phyloP scores from a whole-genome alignment of 306 rosid species.

The Ochetophila trinervis region DNA sequence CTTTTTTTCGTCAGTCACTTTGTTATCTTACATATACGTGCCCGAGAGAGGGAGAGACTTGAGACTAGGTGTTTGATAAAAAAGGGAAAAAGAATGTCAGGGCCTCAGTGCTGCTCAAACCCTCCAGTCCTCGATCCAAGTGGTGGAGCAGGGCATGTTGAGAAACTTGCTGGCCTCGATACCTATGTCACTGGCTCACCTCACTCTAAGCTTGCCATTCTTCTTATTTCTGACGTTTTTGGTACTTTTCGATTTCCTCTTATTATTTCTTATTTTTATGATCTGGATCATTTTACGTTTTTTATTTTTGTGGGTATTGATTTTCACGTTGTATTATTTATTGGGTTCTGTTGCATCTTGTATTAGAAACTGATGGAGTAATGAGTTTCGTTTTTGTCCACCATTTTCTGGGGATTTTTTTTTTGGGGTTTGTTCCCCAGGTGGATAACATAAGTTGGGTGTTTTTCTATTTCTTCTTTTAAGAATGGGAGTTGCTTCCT shows the following conservation, averaged over 20 bases:
- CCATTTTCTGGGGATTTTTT: no score
- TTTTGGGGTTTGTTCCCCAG: no score
- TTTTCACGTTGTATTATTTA: neutral
- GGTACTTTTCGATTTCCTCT: conserved; percentile 29
- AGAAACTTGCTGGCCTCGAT: conserved; percentile 37
- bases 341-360: neutral
- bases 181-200: conserved; percentile 52
- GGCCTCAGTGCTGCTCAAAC: conserved; percentile 67
- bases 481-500: no score
- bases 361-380: neutral
- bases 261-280: neutral
- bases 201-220: conserved; percentile 50
- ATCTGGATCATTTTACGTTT: neutral
- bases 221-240: conserved; percentile 49
- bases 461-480: no score
- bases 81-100: conserved; percentile 43
- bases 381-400: no score
- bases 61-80: neutral
- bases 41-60: neutral
- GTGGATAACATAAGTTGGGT: no score
- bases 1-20: no score
- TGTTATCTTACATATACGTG: no score
- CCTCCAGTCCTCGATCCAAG: conserved; percentile 56
- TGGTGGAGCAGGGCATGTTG: conserved; percentile 57
- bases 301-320: neutral